phyloP scores from a whole-genome alignment of 805 yeast species.

The Phaffomyces opuntiae region DNA sequence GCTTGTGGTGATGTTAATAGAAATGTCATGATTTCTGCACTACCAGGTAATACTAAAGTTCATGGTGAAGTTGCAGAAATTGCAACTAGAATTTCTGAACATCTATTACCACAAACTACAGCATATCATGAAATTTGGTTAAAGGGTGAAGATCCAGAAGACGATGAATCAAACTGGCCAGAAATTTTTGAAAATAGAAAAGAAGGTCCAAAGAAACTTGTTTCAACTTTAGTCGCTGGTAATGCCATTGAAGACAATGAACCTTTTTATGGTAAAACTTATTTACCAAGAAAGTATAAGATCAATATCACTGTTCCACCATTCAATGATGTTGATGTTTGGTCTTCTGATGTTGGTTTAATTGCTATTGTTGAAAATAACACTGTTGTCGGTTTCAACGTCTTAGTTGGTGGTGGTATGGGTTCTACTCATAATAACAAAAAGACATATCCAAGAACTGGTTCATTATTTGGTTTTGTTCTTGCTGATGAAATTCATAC shows the following conservation, averaged over 20 bases:
- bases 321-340: constrained; percentile 92
- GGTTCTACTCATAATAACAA: constrained; percentile 95
- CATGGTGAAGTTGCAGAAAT: constrained; percentile 66
- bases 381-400: constrained; percentile 71
- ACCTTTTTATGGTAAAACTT: constrained; percentile 81
- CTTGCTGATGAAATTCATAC: constrained; percentile 57
- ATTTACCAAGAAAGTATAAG: constrained; percentile 93
- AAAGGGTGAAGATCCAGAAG: constrained; percentile 73
- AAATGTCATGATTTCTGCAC: constrained; percentile 89
- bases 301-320: constrained; percentile 94
- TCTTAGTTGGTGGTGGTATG: constrained; percentile 98
- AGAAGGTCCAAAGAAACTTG: constrained; percentile 71
- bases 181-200: constrained; percentile 57
- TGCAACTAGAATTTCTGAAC: constrained; percentile 66
- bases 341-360: constrained; percentile 91
- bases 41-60: constrained; percentile 76
- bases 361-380: constrained; percentile 71
- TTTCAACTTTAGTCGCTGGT: constrained; percentile 77
- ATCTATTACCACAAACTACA: constrained; percentile 82
- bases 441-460: constrained; percentile 94
- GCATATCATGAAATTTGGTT: constrained; percentile 98
- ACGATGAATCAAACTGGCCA: constrained; percentile 54
- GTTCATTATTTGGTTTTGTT: constrained; percentile 77
- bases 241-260: constrained; percentile 75
- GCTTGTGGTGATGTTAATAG: constrained; percentile 99